Base-by-base conservation (phyloP, 148 eudicot species). In the Fagopyrum homotropicum region DNA sequence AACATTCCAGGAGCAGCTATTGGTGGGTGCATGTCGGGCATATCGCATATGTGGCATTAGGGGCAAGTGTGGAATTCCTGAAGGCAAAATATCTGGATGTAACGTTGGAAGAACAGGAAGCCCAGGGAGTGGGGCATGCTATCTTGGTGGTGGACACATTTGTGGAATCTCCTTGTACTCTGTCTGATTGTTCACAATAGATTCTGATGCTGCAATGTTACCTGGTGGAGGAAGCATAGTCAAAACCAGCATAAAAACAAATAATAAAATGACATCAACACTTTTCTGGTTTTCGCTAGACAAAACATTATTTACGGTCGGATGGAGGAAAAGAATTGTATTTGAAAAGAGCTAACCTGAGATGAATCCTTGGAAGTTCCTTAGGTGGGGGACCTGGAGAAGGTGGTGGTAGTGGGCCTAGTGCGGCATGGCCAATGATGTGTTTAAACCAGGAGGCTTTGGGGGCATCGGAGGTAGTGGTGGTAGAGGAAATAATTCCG, bases 391-490 rank as follows among this genome's bases (percentile, higher is more conserved):
- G 93, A 47, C 88, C 81, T 19, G 75, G 78, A 76, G 89, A 88
- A 14, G 90, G 92, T 8, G 92, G 91, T 4, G 86, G 88, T 70
- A 84, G 81, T 48, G 91, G 26, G 26, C 26, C 26, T 22, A 22
- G 26, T 22, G 88, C 60, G 82, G 89, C 9, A 80, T 84, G 30
- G 92, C 92, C 81, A 91, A 84, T 50, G 88, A 77, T 48, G 89
- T 48, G 72, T 89, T 88, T 69, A 84, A 30, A 74, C 81, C 78
- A 43, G 88, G 77, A 56, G 88, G 93, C 75, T 79, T 86, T 54
- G 89, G 88, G 30, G 98, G 97, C 88, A 89, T 83, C 40, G 94
- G 92, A 56, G 98, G 97, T 52, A 90, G 94, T 35, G 97, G 97
- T n/a, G 94, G 98, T 80, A 89, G 76, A 82, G 94, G 92, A 77